Evolutionary conservation across 176 grass and related monocot species (phyloP), one percentile per base, ranked within the genome.

Genomic region (Ampelocalamus luodianensis): DNA sequence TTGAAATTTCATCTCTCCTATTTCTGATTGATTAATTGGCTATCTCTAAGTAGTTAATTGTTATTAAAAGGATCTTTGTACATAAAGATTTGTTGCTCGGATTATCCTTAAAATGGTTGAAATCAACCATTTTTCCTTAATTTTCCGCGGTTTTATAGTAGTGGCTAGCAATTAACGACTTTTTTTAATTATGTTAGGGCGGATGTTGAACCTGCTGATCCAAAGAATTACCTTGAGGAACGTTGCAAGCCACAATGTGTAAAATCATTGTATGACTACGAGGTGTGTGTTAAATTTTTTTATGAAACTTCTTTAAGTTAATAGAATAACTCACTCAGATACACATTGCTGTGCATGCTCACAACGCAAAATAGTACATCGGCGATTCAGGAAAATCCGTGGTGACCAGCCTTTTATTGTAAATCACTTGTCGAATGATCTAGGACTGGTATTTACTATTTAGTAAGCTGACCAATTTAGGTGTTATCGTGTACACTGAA

Each of bases 191-290:
- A 55, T 87, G 34, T 50, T 46, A 88, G 92, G 92, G 77, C 69
- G 14, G 85, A 92, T 0, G 88, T 88, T 70, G 89, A 91, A 75
- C 72, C 68, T 37, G 48, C 85, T 85, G 92, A 89, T 39, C 87
- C 88, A 59, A 92, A 94, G 84, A 83, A 91, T 42, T 87, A 85
- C 66, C 80, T 92, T 65, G 90, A 94, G 54, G 78, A 92, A 53
- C 61, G 73, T 26, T 92, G 92, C 89, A 94, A 90, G 62, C 87
- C 92, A 17, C 79, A 88, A 27, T 94, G 92, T 82, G 87, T 94
- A 14, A 89, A 88, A 81, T 56, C 89, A 79, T 81, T 94, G 22
- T 85, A 91, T 75, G 87, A 87, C 48, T 91, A 94, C 54, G 86
- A 87, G 87, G 92, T 92, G 22, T 26, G 63, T 60, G 26, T 29